These are phyloP conservation scores for Xylariales sp. DNA, from an alignment of 2,329 filamentous ascomycete genomes.

Conservation along the genomic window DNA sequence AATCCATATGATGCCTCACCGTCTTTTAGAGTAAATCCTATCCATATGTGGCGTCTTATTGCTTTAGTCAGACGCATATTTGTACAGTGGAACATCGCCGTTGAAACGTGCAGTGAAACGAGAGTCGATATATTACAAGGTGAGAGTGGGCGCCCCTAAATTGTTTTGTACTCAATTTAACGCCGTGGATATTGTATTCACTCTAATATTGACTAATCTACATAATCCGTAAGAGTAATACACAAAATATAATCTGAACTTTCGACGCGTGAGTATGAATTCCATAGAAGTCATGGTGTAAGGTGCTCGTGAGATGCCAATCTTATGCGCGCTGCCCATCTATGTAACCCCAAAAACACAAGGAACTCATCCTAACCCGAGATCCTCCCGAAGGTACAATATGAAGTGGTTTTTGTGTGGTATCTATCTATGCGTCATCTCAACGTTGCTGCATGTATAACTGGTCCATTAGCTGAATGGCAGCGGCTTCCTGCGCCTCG, in stretches of 20 bases:
- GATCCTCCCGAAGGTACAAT: background rate
- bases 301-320: conserved; percentile 3
- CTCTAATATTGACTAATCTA: background rate
- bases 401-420: background rate
- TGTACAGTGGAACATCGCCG: too few species aligned
- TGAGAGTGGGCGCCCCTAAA: background rate
- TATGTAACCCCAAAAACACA: background rate
- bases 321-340: background rate
- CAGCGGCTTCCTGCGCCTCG: conserved; percentile 37
- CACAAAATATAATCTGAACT: too few species aligned
- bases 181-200: background rate
- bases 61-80: too few species aligned
- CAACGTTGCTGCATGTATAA: conserved; percentile 20
- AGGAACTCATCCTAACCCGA: background rate
- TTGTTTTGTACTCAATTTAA: background rate
- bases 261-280: background rate
- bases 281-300: background rate
- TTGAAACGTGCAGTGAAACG: background rate
- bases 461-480: conserved; percentile 44
- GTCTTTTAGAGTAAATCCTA: too few species aligned
- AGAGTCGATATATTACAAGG: background rate
- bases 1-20: too few species aligned
- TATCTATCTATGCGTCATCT: background rate
- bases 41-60: too few species aligned
- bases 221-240: background rate